These are phyloP conservation scores for Ophiostoma ulmi DNA, from an alignment of 2,329 filamentous ascomycete species.

Conservation along the genomic window DNA sequence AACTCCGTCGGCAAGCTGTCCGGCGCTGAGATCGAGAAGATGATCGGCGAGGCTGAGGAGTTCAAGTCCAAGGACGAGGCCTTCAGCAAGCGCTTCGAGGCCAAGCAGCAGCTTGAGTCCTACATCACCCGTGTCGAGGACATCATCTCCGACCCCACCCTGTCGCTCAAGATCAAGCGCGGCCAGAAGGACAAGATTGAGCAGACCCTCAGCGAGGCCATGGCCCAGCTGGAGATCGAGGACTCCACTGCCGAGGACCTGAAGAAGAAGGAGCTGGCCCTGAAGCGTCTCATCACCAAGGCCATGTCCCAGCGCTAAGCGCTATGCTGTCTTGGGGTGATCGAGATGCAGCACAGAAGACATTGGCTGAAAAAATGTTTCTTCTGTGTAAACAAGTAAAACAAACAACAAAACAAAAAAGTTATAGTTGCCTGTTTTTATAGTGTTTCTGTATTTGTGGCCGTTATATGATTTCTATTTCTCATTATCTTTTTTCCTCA, in stretches of 20 bases:
- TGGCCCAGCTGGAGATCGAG: conserved; percentile 94
- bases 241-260: conserved; percentile 88
- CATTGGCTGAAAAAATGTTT: background rate
- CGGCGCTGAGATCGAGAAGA: conserved; percentile 89
- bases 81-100: conserved; percentile 99
- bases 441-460: conserved; percentile 14
- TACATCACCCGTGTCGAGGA: conserved; percentile 99
- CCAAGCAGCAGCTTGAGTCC: conserved; percentile 97
- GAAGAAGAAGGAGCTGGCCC: conserved; percentile 98
- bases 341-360: background rate
- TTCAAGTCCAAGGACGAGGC: conserved; percentile 98
- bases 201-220: conserved; percentile 91
- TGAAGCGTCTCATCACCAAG: conserved; percentile 98
- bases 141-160: conserved; percentile 92
- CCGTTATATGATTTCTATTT: conserved; percentile 11
- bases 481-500: background rate
- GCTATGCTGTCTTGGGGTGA: background rate
- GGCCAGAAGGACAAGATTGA: conserved; percentile 99
- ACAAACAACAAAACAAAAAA: conserved; percentile 14
- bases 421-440: conserved; percentile 13
- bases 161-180: conserved; percentile 96
- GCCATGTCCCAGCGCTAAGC: conserved; percentile 83
- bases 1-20: conserved; percentile 99
- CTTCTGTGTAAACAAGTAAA: conserved; percentile 8
- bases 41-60: conserved; percentile 94